A percentile compares a stretch with the other conserved stretches of the same genome.
These are phyloP conservation scores for Sisymbrium altissimum DNA, from an alignment of 345 rosid genomes.

Conservation along the genomic window DNA sequence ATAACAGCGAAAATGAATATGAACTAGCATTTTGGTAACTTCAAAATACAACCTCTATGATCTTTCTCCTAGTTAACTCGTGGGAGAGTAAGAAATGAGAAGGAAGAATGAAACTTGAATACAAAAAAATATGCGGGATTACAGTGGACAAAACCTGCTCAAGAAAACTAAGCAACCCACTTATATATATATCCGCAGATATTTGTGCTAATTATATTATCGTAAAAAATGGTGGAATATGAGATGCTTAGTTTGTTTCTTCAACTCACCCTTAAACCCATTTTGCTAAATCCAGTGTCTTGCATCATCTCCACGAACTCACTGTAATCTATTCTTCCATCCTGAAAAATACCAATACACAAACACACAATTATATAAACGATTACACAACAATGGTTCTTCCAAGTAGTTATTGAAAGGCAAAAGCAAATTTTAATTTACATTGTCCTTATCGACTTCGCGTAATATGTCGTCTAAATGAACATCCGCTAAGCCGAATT, in stretches of 20 bases:
- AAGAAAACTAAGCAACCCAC: constrained; percentile 22
- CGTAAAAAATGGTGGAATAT: not conserved
- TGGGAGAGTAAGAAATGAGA: constrained; percentile 11
- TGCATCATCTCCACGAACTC: constrained; percentile 94
- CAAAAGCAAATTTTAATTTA: constrained; percentile 18
- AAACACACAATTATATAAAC: not conserved
- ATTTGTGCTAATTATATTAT: not conserved
- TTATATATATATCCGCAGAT: not conserved
- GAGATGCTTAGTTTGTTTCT: not conserved
- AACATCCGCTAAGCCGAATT: constrained; percentile 63
- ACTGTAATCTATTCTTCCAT: constrained; percentile 82
- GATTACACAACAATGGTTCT: constrained; percentile 1
- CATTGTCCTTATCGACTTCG: constrained; percentile 86
- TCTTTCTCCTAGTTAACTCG: constrained; percentile 19
- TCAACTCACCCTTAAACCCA: constrained; percentile 27
- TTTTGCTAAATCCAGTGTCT: constrained; percentile 49
- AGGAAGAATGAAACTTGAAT: not conserved
- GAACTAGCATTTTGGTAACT: not conserved
- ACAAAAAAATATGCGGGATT: not conserved
- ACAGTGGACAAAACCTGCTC: constrained; percentile 17
- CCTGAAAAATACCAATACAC: constrained; percentile 37
- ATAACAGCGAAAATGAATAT: not conserved
- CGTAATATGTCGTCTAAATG: constrained; percentile 65
- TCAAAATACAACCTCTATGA: not conserved
- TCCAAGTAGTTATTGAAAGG: not conserved